Evolutionary conservation across 176 grass and related monocot genomes (phyloP).

Genomic region (Cymbopogon citratus): DNA sequence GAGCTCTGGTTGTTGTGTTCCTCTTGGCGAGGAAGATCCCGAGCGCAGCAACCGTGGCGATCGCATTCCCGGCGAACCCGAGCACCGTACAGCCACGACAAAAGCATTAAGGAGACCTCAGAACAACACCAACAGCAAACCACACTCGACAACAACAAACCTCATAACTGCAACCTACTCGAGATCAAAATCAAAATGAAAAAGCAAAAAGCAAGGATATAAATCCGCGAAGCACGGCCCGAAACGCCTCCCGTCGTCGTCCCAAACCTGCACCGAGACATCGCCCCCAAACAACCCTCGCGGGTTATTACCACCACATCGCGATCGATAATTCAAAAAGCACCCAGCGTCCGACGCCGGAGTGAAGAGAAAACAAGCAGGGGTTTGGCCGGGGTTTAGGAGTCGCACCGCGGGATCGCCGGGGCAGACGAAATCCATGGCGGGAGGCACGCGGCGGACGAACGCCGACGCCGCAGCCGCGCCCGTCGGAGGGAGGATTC

Average conservation of each 20-base stretch:
- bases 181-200: neutral
- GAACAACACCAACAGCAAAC: neutral
- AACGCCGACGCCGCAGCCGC: too few species aligned
- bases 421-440: constrained; percentile 64
- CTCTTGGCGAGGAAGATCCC: constrained; percentile 31
- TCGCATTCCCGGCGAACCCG: constrained; percentile 55
- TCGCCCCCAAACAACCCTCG: neutral
- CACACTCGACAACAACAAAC: neutral
- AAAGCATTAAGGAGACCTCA: constrained; percentile 25
- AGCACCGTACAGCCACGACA: constrained; percentile 40
- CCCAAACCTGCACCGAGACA: constrained; percentile 56
- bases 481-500: neutral
- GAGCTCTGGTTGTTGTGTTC: constrained; percentile 10
- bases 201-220: constrained; percentile 74
- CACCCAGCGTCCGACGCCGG: neutral
- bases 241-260: constrained; percentile 42
- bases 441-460: neutral
- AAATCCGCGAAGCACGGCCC: constrained; percentile 75
- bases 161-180: too few species aligned
- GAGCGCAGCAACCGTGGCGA: constrained; percentile 26
- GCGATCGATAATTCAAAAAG: neutral
- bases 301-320: neutral
- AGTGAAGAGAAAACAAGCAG: neutral
- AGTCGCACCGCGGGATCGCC: constrained; percentile 27
- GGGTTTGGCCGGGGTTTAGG: neutral